Conservation (phyloP, 805 yeast genomes). For the Candida railenensis region DNA sequence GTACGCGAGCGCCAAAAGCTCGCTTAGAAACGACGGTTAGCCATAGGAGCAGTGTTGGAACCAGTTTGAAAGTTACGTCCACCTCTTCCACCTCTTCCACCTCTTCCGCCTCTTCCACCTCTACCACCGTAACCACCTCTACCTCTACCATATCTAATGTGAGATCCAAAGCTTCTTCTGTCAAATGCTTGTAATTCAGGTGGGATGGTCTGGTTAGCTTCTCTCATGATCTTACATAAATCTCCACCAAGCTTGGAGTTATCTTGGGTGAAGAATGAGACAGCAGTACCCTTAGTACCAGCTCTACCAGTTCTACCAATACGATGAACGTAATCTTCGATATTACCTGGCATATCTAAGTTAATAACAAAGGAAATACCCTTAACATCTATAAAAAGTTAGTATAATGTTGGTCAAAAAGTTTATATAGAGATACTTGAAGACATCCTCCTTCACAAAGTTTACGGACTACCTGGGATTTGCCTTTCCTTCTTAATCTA, state of each 20-base stretch:
- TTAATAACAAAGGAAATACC: conserved; percentile 93
- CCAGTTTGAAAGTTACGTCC: conserved; percentile 41
- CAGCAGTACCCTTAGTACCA: conserved; percentile 93
- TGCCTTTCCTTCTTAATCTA: neutral
- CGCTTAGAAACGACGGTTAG: conserved; percentile 31
- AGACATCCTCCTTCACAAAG: neutral
- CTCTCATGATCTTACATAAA: conserved; percentile 84
- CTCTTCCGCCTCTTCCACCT: conserved; percentile 50
- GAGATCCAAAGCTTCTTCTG: conserved; percentile 65
- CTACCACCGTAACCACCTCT: conserved; percentile 57
- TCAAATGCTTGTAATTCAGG: conserved; percentile 70
- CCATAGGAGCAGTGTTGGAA: conserved; percentile 9
- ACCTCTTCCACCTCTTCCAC: conserved; percentile 51
- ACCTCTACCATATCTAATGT: conserved; percentile 50
- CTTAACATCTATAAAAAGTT: conserved; percentile 76
- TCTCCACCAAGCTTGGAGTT: conserved; percentile 89
- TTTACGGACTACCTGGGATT: neutral
- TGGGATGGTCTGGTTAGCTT: conserved; percentile 91
- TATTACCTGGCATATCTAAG: conserved; percentile 97
- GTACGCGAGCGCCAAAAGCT: no score
- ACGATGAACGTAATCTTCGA: conserved; percentile 98
- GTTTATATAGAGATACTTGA: neutral
- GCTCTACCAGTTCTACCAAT: conserved; percentile 99
- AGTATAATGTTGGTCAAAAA: conserved; percentile 17
- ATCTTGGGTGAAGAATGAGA: conserved; percentile 87